These are phyloP conservation scores for Arthrobotrys iridis DNA, from an alignment of 2,329 filamentous ascomycete species.

Conservation along the genomic window DNA sequence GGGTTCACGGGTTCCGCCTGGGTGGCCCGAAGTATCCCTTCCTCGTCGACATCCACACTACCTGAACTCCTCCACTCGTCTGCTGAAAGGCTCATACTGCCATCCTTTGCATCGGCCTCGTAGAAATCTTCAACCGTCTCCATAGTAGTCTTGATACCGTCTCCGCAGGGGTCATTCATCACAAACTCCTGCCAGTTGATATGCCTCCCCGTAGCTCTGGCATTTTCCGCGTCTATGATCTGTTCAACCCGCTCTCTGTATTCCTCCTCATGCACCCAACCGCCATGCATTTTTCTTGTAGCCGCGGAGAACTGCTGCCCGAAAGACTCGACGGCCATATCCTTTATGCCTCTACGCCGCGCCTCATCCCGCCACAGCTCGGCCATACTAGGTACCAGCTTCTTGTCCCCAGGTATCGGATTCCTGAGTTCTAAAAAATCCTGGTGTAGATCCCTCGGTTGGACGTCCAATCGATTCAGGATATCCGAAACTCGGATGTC, in stretches of 20 bases:
- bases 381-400: constrained; percentile 92
- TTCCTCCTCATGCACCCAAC: constrained; percentile 93
- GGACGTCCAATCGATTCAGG: constrained; percentile 78
- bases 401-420: constrained; percentile 74
- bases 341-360: constrained; percentile 77
- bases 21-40: constrained; percentile 53
- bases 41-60: constrained; percentile 72
- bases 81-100: neutral
- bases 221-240: constrained; percentile 73
- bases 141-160: constrained; percentile 76
- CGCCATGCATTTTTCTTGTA: constrained; percentile 75
- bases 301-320: constrained; percentile 86
- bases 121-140: constrained; percentile 90
- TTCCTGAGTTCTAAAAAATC: constrained; percentile 79
- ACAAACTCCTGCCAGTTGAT: constrained; percentile 75
- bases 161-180: constrained; percentile 66
- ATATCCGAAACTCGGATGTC: constrained; percentile 92
- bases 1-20: constrained; percentile 60
- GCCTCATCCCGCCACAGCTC: constrained; percentile 91
- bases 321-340: constrained; percentile 75
- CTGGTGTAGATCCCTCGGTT: constrained; percentile 82
- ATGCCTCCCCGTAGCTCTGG: constrained; percentile 63
- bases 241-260: constrained; percentile 73
- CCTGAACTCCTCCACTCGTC: constrained; percentile 27
- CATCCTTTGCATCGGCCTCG: constrained; percentile 59